Conservation (phyloP, 225 moss, liverwort and hornwort genomes). For the Physcomitrium patens region DNA sequence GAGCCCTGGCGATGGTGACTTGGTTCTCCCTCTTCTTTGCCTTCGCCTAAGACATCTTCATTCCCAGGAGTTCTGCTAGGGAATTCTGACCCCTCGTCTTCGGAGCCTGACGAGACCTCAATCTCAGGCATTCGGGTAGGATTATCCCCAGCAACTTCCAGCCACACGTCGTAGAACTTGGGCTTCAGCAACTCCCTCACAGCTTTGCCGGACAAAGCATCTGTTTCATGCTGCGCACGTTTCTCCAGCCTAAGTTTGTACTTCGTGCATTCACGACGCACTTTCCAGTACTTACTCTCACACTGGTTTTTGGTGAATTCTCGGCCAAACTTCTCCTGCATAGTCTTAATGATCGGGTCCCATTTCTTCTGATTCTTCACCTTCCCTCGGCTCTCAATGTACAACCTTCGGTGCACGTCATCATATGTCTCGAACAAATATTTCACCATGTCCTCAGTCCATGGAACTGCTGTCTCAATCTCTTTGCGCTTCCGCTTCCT, state of each 20-base stretch:
- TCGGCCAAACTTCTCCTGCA: conserved; percentile 60
- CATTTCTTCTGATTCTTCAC: conserved; percentile 72
- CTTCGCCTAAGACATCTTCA: conserved; percentile 38
- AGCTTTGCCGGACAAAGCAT: conserved; percentile 48
- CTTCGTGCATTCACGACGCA: conserved; percentile 64
- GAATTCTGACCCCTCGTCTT: conserved; percentile 45
- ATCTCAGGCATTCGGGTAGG: conserved; percentile 65
- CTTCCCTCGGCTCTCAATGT: conserved; percentile 62
- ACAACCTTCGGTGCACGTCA: conserved; percentile 54
- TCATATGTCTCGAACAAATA: conserved; percentile 62
- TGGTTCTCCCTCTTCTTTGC: conserved; percentile 31
- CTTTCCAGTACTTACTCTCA: conserved; percentile 74
- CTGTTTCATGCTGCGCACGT: conserved; percentile 52
- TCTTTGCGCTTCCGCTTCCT: conserved; percentile 63
- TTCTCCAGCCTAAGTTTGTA: conserved; percentile 60
- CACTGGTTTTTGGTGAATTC: conserved; percentile 70
- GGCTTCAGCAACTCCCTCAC: conserved; percentile 62
- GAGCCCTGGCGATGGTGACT: conserved; percentile 35
- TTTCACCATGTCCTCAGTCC: conserved; percentile 68
- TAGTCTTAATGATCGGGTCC: conserved; percentile 68
- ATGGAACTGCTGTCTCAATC: conserved; percentile 63
- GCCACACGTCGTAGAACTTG: conserved; percentile 70
- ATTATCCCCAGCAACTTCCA: conserved; percentile 55
- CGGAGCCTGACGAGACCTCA: conserved; percentile 54
- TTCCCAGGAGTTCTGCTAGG: conserved; percentile 31